phyloP scores from a whole-genome alignment of 2,329 filamentous ascomycete genomes.

The Reticulascus tulasneorum region DNA sequence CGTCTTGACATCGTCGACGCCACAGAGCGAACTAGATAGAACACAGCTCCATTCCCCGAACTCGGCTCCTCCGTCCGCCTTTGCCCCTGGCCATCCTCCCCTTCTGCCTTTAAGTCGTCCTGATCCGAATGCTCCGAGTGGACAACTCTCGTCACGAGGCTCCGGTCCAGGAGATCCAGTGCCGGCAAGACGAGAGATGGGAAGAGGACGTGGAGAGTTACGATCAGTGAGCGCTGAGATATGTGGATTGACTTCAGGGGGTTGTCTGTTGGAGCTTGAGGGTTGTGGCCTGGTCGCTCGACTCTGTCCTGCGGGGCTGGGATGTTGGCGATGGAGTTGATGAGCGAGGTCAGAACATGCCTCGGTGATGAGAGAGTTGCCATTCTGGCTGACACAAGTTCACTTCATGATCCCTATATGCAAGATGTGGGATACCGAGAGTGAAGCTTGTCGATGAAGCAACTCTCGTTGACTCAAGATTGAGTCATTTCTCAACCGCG shows the following conservation, averaged over 20 bases:
- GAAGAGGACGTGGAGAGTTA: slow-evolving; percentile 81
- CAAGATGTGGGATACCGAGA: not conserved
- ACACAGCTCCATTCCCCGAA: slow-evolving; percentile 20
- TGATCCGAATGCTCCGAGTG: not conserved
- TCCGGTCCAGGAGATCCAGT: slow-evolving; percentile 79
- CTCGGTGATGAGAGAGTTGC: slow-evolving; percentile 32
- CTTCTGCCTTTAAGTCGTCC: not conserved
- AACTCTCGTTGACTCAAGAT: too few species aligned
- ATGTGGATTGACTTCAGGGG: slow-evolving; percentile 26
- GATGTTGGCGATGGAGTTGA: slow-evolving; percentile 35
- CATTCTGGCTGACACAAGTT: not conserved
- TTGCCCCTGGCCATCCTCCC: not conserved
- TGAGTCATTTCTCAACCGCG: too few species aligned
- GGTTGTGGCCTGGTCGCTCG: not conserved
- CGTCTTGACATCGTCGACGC: slow-evolving; percentile 24
- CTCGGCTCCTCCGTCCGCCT: not conserved
- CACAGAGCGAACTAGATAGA: slow-evolving; percentile 65
- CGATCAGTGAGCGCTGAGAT: slow-evolving; percentile 53
- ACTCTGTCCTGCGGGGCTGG: slow-evolving; percentile 13
- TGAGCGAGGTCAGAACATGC: slow-evolving; percentile 45
- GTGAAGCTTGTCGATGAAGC: too few species aligned
- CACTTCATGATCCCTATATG: not conserved
- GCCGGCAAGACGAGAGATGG: slow-evolving; percentile 78
- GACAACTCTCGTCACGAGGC: slow-evolving; percentile 61
- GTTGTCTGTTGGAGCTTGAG: slow-evolving; percentile 12